phyloP scores from a whole-genome alignment of 257 asterid species.

The Nicotiana undulata region DNA sequence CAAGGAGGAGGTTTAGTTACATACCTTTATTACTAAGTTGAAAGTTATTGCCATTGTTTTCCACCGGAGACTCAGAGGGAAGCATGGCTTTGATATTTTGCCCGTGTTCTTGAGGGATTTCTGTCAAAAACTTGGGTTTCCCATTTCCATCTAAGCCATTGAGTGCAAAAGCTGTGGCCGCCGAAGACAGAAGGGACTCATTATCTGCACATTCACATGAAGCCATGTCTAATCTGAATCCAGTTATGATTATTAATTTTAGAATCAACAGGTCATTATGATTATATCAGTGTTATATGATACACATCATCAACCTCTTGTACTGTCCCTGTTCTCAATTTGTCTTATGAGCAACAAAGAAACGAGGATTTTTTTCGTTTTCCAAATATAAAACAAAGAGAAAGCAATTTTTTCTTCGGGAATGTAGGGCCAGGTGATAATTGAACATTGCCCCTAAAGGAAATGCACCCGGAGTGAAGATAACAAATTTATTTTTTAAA shows the following conservation, averaged over 20 bases:
- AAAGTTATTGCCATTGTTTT: slow-evolving; percentile 20
- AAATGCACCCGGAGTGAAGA: background rate
- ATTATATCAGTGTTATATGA: background rate
- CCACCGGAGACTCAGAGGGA: slow-evolving; percentile 23
- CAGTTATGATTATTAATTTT: background rate
- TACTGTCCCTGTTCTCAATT: background rate
- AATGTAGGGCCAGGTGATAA: background rate
- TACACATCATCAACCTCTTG: background rate
- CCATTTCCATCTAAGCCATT: slow-evolving; percentile 23
- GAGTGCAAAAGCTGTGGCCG: slow-evolving; percentile 22
- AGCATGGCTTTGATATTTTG: slow-evolving; percentile 25
- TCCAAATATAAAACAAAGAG: background rate
- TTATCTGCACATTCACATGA: slow-evolving; percentile 29
- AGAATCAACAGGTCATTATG: background rate
- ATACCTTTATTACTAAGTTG: slow-evolving; percentile 18
- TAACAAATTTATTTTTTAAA: background rate
- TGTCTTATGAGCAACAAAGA: background rate
- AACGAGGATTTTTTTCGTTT: background rate
- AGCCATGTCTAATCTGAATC: background rate
- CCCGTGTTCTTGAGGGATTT: slow-evolving; percentile 32
- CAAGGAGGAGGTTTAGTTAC: background rate
- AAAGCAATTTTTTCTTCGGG: background rate
- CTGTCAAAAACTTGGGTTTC: slow-evolving; percentile 21
- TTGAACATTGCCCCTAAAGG: background rate
- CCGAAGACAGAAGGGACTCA: slow-evolving; percentile 16